Evolutionary conservation across 106 monocot species (phyloP).

Genomic region (Iris macrosiphon): DNA sequence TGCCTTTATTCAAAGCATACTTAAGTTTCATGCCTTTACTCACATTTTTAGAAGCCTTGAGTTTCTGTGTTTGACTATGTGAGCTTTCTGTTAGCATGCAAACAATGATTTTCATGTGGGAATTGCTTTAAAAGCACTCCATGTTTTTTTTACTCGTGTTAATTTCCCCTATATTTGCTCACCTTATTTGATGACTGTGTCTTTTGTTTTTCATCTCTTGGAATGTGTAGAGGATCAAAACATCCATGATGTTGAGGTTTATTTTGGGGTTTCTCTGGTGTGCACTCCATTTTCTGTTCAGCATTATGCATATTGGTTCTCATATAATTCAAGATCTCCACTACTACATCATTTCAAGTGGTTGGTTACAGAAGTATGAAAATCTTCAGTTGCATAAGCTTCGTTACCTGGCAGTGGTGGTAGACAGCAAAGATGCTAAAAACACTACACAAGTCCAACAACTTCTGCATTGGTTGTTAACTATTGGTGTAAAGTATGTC

Average conservation of each 20-base stretch:
- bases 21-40: too few relatives aligned
- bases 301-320: constrained; percentile 30
- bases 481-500: constrained; percentile 50
- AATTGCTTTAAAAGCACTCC: too few relatives aligned
- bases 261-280: constrained; percentile 40
- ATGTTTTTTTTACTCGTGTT: too few relatives aligned
- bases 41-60: too few relatives aligned
- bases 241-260: constrained; percentile 18
- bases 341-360: constrained; percentile 53
- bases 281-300: constrained; percentile 44
- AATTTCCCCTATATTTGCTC: too few relatives aligned
- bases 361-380: constrained; percentile 39
- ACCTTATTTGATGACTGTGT: too few relatives aligned
- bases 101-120: too few relatives aligned
- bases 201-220: constrained; percentile 3
- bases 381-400: constrained; percentile 38
- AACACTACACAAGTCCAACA: constrained; percentile 32
- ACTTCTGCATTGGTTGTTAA: constrained; percentile 58
- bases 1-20: too few relatives aligned
- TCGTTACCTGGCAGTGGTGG: constrained; percentile 47
- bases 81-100: too few relatives aligned
- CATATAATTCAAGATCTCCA: constrained; percentile 21
- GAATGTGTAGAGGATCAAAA: constrained; percentile 27
- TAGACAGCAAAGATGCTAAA: constrained; percentile 75
- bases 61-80: too few relatives aligned